Evolutionary conservation across 495 filamentous ascomycete genomes (phyloP).

Genomic region (Aspergillus asperescens): DNA sequence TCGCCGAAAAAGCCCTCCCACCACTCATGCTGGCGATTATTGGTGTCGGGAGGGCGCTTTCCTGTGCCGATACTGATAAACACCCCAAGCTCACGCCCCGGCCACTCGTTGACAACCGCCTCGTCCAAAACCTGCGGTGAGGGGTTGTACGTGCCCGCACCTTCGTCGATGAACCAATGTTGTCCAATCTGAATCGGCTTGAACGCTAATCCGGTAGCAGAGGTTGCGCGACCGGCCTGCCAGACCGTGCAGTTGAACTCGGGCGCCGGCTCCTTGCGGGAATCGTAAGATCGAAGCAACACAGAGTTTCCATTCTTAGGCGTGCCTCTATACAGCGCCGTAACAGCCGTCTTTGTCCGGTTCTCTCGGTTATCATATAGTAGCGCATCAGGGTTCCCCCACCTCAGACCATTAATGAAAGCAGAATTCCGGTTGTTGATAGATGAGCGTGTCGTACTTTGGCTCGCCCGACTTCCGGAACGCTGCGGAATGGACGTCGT

Average conservation of each 20-base stretch:
- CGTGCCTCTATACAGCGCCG: conserved; percentile 83
- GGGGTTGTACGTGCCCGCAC: conserved; percentile 86
- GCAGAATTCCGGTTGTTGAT: conserved; percentile 32
- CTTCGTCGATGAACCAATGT: conserved; percentile 90
- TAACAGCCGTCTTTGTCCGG: conserved; percentile 92
- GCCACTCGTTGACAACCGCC: conserved; percentile 89
- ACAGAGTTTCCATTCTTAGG: conserved; percentile 57
- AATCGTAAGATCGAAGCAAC: conserved; percentile 88
- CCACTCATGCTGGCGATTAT: conserved; percentile 67
- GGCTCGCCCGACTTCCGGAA: conserved; percentile 42
- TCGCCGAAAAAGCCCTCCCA: conserved; percentile 85
- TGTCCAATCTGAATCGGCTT: conserved; percentile 94
- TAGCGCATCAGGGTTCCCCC: conserved; percentile 55
- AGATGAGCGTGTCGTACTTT: conserved; percentile 34
- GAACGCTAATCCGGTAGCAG: conserved; percentile 85
- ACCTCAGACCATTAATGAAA: conserved; percentile 43
- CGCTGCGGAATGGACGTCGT: conserved; percentile 35
- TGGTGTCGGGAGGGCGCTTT: conserved; percentile 70
- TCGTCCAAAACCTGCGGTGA: conserved; percentile 81
- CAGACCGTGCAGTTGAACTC: conserved; percentile 91
- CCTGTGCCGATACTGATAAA: conserved; percentile 92
- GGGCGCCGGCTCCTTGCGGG: conserved; percentile 79
- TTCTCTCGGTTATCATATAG: conserved; percentile 80
- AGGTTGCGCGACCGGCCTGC: conserved; percentile 94
- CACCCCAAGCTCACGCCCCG: conserved; percentile 80